Evolutionary conservation across 192 early-diverging fungal genomes (phyloP), one percentile per base, ranked within the genome.

Genomic region (Entophlyctis luteolus): DNA sequence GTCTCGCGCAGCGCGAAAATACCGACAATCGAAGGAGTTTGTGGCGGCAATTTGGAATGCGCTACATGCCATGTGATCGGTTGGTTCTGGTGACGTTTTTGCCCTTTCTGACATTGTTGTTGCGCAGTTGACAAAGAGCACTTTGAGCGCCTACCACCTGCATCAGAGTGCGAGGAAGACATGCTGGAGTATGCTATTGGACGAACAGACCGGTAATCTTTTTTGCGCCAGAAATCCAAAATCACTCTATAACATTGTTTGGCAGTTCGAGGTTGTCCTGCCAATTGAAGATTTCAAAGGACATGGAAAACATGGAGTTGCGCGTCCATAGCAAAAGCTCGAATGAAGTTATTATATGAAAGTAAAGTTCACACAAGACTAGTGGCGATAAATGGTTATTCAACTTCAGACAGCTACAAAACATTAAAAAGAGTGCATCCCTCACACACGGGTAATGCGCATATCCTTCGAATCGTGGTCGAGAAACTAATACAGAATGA

Each of bases 31-130:
- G 79, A 84, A 45, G 77, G 78, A 20, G 78, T 79, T 3, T 86
- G 81, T 36, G 84, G 84, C 2, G 84, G 84, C 10, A 74, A 84
- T 39, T 67, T 80, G 71, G 84, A 86, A 58, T 86, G 84, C 57
- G 84, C 84, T 1, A 84, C 84, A 1, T 86, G 84, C 50, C 84
- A 86, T 73, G 75, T 86, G 4, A 76, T 80, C 56, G 81, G 67
- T 74, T 29, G 32, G 59, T n/a, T n/a, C n/a, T n/a, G n/a, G n/a
- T n/a, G 31, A 27, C 20, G 27, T 6, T 16, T 8, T 52, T 25
- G 18, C 57, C 52, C 47, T 31, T 50, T 38, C 16, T 60, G n/a
- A n/a, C n/a, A n/a, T 60, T 39, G 1, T 46, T n/a, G n/a, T 23
- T 2, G 1, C 48, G 46, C 36, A 62, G 67, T 84, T 28, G 80